Percentiles rank a stretch among this genome's conserved stretches.
Evolutionary conservation across 805 yeast genomes (phyloP).

Genomic region (Myxozyma neglecta): DNA sequence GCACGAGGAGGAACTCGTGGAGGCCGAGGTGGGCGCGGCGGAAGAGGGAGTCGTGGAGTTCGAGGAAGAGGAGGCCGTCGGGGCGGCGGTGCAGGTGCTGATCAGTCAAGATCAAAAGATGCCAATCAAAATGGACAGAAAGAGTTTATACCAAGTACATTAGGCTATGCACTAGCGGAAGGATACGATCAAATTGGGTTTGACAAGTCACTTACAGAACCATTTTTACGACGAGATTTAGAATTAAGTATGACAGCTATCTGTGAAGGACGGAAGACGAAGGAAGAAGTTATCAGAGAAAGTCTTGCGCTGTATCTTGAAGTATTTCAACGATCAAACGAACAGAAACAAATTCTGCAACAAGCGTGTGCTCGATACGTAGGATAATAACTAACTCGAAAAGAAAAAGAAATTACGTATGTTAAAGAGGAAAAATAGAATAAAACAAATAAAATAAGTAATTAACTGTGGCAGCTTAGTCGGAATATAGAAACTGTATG

Average conservation of each 20-base stretch:
- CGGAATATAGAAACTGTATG: background rate
- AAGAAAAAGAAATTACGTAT: no score
- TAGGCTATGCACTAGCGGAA: slow-evolving; percentile 84
- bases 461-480: background rate
- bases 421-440: background rate
- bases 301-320: slow-evolving; percentile 59
- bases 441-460: background rate
- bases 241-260: slow-evolving; percentile 68
- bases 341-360: slow-evolving; percentile 43
- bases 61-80: slow-evolving; percentile 19
- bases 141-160: slow-evolving; percentile 67
- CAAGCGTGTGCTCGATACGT: slow-evolving; percentile 14
- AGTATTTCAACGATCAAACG: slow-evolving; percentile 55
- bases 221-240: slow-evolving; percentile 74
- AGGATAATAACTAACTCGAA: background rate
- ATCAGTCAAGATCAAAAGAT: background rate
- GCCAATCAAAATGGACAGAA: slow-evolving; percentile 30
- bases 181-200: slow-evolving; percentile 81
- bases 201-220: slow-evolving; percentile 79
- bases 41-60: slow-evolving; percentile 12
- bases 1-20: slow-evolving; percentile 16
- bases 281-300: slow-evolving; percentile 55
- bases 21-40: slow-evolving; percentile 14
- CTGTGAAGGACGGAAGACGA: slow-evolving; percentile 60
- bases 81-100: background rate